A percentile compares a stretch with the other conserved stretches of the same genome.
phyloP scores from a whole-genome alignment of 805 yeast species.

The Danielozyma ontarioensis region DNA sequence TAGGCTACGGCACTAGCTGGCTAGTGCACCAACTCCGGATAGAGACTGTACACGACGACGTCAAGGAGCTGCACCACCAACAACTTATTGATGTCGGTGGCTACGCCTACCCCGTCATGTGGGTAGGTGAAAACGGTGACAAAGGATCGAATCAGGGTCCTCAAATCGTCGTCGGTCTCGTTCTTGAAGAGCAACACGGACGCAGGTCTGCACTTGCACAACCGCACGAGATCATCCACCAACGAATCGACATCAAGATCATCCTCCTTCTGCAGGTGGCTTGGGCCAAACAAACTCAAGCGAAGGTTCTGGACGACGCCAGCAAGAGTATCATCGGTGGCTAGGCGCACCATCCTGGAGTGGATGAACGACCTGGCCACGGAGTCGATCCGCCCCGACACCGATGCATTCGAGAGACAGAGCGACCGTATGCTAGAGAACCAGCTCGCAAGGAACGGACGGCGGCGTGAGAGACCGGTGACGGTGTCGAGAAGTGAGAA shows the following conservation, averaged over 20 bases:
- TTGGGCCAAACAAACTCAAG: conserved; percentile 7
- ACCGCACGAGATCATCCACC: background rate
- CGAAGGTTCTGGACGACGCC: conserved; percentile 9
- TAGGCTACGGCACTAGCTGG: too few species aligned
- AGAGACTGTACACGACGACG: conserved; percentile 13
- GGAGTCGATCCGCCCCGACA: conserved; percentile 6
- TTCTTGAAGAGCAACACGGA: conserved; percentile 6
- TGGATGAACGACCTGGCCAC: conserved; percentile 1
- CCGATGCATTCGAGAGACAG: conserved; percentile 1
- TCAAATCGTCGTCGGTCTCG: conserved; percentile 14
- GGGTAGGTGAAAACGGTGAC: conserved; percentile 12
- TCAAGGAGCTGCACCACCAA: conserved; percentile 18
- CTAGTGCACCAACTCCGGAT: conserved; percentile 27
- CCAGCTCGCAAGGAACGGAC: conserved; percentile 11
- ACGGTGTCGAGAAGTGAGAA: conserved; percentile 13
- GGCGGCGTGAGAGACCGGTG: conserved; percentile 11
- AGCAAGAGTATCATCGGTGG: conserved; percentile 8
- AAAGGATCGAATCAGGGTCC: conserved; percentile 9
- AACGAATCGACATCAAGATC: conserved; percentile 3
- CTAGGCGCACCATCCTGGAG: conserved; percentile 5
- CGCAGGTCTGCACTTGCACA: too few species aligned
- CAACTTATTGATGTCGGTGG: conserved; percentile 15
- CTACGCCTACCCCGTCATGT: conserved; percentile 1
- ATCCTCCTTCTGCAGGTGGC: conserved; percentile 1
- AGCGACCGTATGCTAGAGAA: conserved; percentile 4